Percentiles rank a stretch among this genome's conserved stretches.
These are phyloP conservation scores for Orbilia oligospora DNA, from an alignment of 2,329 filamentous ascomycete species.

Conservation along the genomic window DNA sequence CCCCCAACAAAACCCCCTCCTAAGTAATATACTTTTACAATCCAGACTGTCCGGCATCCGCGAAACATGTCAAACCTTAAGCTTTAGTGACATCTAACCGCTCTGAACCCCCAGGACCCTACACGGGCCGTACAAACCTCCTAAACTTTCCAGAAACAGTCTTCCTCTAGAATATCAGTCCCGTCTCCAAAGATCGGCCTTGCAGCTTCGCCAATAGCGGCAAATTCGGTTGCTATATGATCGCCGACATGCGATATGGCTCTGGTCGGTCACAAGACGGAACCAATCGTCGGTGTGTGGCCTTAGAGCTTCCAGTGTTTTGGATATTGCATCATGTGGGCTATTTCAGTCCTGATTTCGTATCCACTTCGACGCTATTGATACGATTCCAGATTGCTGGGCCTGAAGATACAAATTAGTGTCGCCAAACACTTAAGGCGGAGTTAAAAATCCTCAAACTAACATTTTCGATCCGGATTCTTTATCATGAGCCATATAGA, in stretches of 20 bases:
- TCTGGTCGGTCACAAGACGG: conserved; percentile 46
- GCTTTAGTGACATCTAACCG: conserved; percentile 10
- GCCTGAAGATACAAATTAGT: neutral
- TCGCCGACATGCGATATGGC: conserved; percentile 14
- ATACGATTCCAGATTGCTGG: conserved; percentile 1
- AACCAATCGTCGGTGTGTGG: conserved; percentile 10
- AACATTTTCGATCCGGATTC: neutral
- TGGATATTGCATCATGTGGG: conserved; percentile 17
- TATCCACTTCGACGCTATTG: conserved; percentile 7
- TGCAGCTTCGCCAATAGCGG: conserved; percentile 45
- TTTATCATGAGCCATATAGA: conserved; percentile 15
- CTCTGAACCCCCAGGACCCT: conserved; percentile 20
- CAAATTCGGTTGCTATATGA: conserved; percentile 23
- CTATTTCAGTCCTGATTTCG: neutral
- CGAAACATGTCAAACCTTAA: conserved; percentile 21
- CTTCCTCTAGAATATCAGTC: conserved; percentile 4
- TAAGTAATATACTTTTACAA: conserved; percentile 1
- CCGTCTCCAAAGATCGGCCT: conserved; percentile 27
- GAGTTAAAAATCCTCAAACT: neutral
- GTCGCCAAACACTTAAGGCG: neutral
- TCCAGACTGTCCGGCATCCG: conserved; percentile 4
- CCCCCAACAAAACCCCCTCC: conserved; percentile 4
- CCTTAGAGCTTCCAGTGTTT: conserved; percentile 24
- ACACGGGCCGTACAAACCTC: conserved; percentile 23
- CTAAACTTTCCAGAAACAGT: conserved; percentile 14